Percentiles rank a stretch among this genome's conserved stretches.
These are phyloP conservation scores for Trametes maxima DNA, from an alignment of 768 basidiomycete species.

Conservation along the genomic window DNA sequence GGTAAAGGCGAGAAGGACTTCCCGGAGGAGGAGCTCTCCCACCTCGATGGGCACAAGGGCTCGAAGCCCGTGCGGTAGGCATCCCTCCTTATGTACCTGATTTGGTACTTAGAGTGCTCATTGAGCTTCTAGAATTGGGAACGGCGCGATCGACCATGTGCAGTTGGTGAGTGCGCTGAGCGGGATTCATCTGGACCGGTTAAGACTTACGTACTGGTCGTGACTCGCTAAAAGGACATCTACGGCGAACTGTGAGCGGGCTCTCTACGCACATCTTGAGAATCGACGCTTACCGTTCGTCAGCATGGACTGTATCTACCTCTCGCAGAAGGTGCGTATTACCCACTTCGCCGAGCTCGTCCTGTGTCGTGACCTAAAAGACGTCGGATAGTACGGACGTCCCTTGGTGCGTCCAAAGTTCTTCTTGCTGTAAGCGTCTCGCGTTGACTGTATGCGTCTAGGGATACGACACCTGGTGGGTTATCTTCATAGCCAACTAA, in stretches of 20 bases:
- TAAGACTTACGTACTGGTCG: neutral
- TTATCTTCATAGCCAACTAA: neutral
- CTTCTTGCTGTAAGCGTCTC: neutral
- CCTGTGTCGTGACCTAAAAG: neutral
- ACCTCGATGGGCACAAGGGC: constrained; percentile 88
- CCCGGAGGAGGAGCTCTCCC: constrained; percentile 77
- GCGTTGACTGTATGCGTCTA: constrained; percentile 22
- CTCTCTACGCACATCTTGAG: neutral
- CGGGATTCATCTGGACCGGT: neutral
- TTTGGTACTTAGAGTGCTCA: neutral
- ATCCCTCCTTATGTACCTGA: neutral
- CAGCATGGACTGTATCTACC: constrained; percentile 95
- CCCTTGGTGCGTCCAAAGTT: constrained; percentile 56
- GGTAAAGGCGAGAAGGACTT: constrained; percentile 65
- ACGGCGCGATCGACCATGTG: constrained; percentile 93
- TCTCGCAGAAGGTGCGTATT: constrained; percentile 79
- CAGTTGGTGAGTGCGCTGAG: constrained; percentile 61
- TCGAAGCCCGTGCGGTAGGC: constrained; percentile 74
- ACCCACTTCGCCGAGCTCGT: neutral
- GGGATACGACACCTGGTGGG: constrained; percentile 64
- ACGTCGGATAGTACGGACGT: constrained; percentile 60
- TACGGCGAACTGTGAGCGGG: constrained; percentile 86
- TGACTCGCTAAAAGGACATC: constrained; percentile 65
- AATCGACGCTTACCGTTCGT: neutral
- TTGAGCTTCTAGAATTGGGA: constrained; percentile 65